phyloP scores from a whole-genome alignment of 495 filamentous ascomycete genomes.

The Hamigera avellanea region DNA sequence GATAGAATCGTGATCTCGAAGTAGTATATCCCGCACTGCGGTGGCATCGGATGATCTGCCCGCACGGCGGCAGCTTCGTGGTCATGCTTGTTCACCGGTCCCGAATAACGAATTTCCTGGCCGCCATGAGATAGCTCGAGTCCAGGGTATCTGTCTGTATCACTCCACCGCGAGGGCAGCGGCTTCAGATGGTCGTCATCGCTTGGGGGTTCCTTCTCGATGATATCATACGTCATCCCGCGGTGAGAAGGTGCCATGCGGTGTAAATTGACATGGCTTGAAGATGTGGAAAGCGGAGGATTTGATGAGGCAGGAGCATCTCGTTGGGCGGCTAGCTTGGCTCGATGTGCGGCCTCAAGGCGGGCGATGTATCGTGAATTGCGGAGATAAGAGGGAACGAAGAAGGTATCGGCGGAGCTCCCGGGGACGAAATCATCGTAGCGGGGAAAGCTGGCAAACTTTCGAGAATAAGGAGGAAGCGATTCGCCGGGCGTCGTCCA shows the following conservation, averaged over 20 bases:
- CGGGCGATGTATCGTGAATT: conserved; percentile 66
- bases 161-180: conserved; percentile 76
- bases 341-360: conserved; percentile 56
- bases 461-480: conserved; percentile 48
- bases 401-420: conserved; percentile 35
- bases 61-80: conserved; percentile 79
- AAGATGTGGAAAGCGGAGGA: conserved; percentile 48
- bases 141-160: conserved; percentile 56
- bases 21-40: conserved; percentile 89
- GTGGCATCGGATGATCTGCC: conserved; percentile 83
- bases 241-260: conserved; percentile 63
- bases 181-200: conserved; percentile 52
- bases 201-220: conserved; percentile 58
- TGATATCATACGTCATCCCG: conserved; percentile 75
- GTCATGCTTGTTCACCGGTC: conserved; percentile 49
- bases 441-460: conserved; percentile 40
- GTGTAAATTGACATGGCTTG: conserved; percentile 51
- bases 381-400: conserved; percentile 72
- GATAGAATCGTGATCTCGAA: conserved; percentile 85
- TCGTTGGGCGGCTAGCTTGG: conserved; percentile 42
- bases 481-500: conserved; percentile 23
- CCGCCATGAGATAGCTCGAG: conserved; percentile 69
- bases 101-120: conserved; percentile 64
- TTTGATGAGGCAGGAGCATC: conserved; percentile 30
- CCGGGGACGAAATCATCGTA: conserved; percentile 18